Evolutionary conservation across 306 rosid genomes (phyloP).

Genomic region (Quercus mongolica): DNA sequence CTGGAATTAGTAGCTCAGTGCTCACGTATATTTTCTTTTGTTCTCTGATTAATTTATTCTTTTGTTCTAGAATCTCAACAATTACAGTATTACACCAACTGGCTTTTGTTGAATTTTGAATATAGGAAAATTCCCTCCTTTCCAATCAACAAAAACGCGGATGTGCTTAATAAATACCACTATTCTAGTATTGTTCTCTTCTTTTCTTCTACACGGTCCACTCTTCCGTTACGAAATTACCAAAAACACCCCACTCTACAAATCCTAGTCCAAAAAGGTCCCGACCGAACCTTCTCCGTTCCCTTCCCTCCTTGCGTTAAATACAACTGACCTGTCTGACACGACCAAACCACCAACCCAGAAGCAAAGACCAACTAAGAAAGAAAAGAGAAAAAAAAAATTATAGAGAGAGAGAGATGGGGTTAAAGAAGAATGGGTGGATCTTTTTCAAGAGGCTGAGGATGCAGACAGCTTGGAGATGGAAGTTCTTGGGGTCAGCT

Average conservation of each 20-base stretch:
- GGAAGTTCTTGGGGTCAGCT: slow-evolving; percentile 41
- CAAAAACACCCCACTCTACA: slow-evolving; percentile 13
- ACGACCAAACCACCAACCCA: not conserved
- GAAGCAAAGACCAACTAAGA: not conserved
- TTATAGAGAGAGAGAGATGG: not conserved
- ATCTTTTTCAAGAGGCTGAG: slow-evolving; percentile 41
- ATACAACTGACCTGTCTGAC: not conserved
- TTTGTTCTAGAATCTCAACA: not conserved
- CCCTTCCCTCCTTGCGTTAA: not conserved
- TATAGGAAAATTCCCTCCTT: too few species aligned
- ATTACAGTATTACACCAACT: not conserved
- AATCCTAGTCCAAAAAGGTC: not conserved
- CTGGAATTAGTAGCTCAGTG: not conserved
- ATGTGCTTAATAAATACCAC: too few species aligned
- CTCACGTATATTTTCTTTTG: too few species aligned
- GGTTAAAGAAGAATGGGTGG: slow-evolving; percentile 38
- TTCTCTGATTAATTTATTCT: too few species aligned
- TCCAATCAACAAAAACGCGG: too few species aligned
- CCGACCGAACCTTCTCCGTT: not conserved
- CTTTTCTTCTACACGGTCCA: not conserved
- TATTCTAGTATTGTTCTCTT: too few species aligned
- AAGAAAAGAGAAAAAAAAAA: not conserved
- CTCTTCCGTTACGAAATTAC: not conserved
- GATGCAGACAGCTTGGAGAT: slow-evolving; percentile 36
- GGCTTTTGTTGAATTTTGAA: not conserved